Base-by-base conservation (phyloP, 805 yeast genomes). In the Wickerhamomyces xylosicus region DNA sequence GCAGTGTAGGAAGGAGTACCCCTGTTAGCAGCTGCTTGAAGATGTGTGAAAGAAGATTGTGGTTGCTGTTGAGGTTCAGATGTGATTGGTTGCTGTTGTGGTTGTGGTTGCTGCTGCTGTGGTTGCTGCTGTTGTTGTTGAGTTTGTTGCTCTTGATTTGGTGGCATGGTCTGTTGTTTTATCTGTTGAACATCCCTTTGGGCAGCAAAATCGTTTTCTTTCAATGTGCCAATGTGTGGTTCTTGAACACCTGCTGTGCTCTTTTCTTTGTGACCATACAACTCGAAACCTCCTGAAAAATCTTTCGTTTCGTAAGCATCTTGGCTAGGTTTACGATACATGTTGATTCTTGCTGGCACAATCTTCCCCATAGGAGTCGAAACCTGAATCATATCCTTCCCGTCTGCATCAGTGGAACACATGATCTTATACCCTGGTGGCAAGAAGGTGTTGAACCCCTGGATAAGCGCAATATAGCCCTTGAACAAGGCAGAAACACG, bases 351-450 rank as follows among this genome's bases (percentile, higher is more conserved):
- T 31, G 47, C 52, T 25, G 44, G 47, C 33, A 53, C 75, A 3
- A 89, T 78, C 15, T 92, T 80, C 2, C 97, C 97, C 64, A 84
- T 74, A 2, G 99, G 98, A 1, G 98, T 92, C 2, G 96, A 86
- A 14, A 92, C 97, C 42, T 87, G 74, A 45, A 92, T 87, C 17
- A 96, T 94, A 49, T 83, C 80, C 14, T 95, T 94, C 56, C 90
- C 97, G 31, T 82, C 67, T 7, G 96, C 92, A 56, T 86, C 92
- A 40, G 70, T 57, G 0, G 96, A 83, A 62, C 97, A 92, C 58
- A 85, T 95, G 47, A 92, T 89, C 47, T 84, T 69, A 62, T 87
- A 92, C 3, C 98, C 99, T 18, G 95, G 95, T 1, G 99, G 99
- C 48, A 92, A 69, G 57, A 92, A 92, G 2, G 99, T 90, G 64